phyloP scores from a whole-genome alignment of 345 rosid genomes.

The Corchorus olitorius region DNA sequence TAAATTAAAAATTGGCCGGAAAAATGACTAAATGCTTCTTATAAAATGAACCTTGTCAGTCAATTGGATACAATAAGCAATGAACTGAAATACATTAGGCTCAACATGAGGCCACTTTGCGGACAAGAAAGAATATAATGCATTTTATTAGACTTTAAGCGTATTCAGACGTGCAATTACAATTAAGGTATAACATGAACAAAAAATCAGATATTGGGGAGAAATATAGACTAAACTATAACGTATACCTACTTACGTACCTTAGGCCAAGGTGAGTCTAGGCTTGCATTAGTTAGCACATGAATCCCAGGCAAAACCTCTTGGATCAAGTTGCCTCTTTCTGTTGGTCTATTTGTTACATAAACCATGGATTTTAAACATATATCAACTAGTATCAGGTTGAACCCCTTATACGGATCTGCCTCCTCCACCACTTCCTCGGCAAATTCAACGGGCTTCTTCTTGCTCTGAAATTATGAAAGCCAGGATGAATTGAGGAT shows the following conservation, averaged over 20 bases:
- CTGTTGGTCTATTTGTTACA: constrained; percentile 65
- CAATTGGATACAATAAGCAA: background rate
- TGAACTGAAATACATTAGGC: background rate
- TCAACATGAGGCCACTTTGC: background rate
- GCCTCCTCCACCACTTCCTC: constrained; percentile 50
- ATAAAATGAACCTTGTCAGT: background rate
- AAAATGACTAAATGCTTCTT: background rate
- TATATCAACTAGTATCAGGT: constrained; percentile 59
- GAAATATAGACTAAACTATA: background rate
- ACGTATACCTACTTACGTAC: constrained; percentile 36
- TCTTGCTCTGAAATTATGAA: constrained; percentile 48
- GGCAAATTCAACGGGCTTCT: constrained; percentile 61
- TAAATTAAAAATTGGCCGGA: too few species aligned
- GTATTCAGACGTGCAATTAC: too few species aligned
- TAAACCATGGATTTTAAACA: constrained; percentile 60
- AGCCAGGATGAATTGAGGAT: background rate
- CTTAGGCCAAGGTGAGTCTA: constrained; percentile 89
- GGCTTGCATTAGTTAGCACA: constrained; percentile 69
- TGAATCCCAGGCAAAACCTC: constrained; percentile 77
- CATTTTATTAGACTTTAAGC: background rate
- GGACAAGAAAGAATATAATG: background rate
- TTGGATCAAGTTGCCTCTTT: constrained; percentile 30
- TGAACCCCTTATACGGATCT: constrained; percentile 66
- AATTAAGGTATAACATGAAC: too few species aligned
- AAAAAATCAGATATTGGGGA: background rate